Percentiles rank a stretch among this genome's conserved stretches.
Conservation (phyloP, 2,329 filamentous ascomycete genomes). For the Aschersonia sp. region DNA sequence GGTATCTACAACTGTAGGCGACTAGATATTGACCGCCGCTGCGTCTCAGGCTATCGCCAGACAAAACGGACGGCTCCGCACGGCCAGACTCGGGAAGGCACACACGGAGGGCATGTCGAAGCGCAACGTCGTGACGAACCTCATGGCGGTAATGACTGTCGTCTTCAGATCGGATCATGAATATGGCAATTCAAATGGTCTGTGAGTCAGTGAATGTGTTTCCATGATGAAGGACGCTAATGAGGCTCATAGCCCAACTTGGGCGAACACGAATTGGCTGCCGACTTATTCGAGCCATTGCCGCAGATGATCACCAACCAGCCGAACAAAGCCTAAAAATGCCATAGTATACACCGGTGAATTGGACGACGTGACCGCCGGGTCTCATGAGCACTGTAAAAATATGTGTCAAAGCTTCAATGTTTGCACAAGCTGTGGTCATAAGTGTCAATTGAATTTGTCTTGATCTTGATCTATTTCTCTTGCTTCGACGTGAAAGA, state of each 20-base stretch:
- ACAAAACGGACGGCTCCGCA: conserved; percentile 18
- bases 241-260: neutral
- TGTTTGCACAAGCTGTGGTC: neutral
- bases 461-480: too few relatives aligned
- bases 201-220: conserved; percentile 11
- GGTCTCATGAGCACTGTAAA: neutral
- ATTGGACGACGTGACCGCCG: neutral
- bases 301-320: neutral
- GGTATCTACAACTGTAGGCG: conserved; percentile 23
- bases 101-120: conserved; percentile 19
- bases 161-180: conserved; percentile 23
- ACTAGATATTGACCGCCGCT: conserved; percentile 15
- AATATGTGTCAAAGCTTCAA: neutral
- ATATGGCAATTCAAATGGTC: conserved; percentile 23
- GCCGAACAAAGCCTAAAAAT: neutral
- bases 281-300: neutral
- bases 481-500: too few relatives aligned
- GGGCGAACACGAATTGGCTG: neutral
- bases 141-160: conserved; percentile 24
- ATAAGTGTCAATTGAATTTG: too few relatives aligned
- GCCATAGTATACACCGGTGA: neutral
- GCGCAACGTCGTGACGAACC: conserved; percentile 21
- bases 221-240: neutral
- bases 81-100: conserved; percentile 24
- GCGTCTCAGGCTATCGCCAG: conserved; percentile 13